Evolutionary conservation across 1,139 yeast genomes (phyloP).

Genomic region (Yamadazyma taylorii): DNA sequence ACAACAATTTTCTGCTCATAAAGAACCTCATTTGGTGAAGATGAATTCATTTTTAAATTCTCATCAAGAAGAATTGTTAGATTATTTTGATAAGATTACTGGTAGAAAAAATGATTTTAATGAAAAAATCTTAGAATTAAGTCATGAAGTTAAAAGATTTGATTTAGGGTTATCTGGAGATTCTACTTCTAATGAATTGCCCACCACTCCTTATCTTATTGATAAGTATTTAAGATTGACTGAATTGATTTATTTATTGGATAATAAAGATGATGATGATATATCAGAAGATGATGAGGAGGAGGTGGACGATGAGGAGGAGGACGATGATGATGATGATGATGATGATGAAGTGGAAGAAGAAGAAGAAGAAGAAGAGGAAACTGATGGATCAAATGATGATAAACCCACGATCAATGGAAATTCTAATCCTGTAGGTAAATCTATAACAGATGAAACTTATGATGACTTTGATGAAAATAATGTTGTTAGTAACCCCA

Average conservation of each 20-base stretch:
- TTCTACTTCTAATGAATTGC: constrained; percentile 53
- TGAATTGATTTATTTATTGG: constrained; percentile 52
- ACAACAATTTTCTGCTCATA: constrained; percentile 65
- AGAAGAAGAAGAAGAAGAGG: constrained; percentile 8
- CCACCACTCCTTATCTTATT: constrained; percentile 66
- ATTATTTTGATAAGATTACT: constrained; percentile 73
- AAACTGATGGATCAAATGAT: background rate
- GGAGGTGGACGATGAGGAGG: constrained; percentile 1
- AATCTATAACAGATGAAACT: background rate
- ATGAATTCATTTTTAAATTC: constrained; percentile 67
- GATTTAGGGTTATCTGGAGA: constrained; percentile 49
- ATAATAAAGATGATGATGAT: constrained; percentile 13
- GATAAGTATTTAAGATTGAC: constrained; percentile 65
- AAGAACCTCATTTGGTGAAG: constrained; percentile 75
- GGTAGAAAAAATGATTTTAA: constrained; percentile 67
- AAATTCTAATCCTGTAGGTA: background rate
- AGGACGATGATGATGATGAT: constrained; percentile 4
- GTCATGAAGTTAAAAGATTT: constrained; percentile 55
- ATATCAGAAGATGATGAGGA: constrained; percentile 4
- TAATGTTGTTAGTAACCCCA: background rate
- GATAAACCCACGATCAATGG: too few relatives aligned
- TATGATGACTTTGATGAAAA: constrained; percentile 6
- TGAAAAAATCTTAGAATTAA: constrained; percentile 55
- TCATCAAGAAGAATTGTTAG: constrained; percentile 58
- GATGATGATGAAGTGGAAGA: constrained; percentile 10